Evolutionary conservation across 2,329 filamentous ascomycete species (phyloP).

Genomic region (Teratosphaeria zuluensis): DNA sequence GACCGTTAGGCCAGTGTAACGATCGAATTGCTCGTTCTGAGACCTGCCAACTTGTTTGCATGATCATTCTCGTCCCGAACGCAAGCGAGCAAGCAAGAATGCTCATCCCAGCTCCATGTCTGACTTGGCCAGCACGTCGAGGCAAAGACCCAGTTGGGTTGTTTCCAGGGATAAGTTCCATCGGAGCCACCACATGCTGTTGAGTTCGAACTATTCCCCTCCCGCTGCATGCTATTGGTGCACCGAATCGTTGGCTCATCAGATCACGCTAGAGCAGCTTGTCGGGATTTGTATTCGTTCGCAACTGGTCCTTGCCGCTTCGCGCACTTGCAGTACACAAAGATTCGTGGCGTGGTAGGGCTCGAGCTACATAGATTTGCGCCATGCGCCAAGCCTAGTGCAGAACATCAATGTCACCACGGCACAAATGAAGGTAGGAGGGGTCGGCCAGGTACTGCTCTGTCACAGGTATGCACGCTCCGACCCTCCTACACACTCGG

Average conservation of each 20-base stretch:
- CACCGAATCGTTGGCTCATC: neutral
- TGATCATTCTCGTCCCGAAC: neutral
- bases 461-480: neutral
- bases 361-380: neutral
- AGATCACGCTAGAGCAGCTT: neutral
- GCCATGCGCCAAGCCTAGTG: neutral
- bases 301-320: neutral
- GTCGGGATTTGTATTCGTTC: neutral
- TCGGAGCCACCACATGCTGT: neutral
- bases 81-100: neutral
- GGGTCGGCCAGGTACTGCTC: neutral
- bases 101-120: neutral
- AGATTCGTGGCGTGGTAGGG: neutral
- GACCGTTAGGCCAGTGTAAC: neutral
- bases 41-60: neutral
- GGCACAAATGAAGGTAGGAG: neutral
- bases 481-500: neutral
- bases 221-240: neutral
- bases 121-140: neutral
- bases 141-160: neutral
- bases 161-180: neutral
- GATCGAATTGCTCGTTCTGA: neutral
- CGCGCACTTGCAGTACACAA: neutral
- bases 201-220: neutral
- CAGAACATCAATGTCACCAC: neutral